A percentile compares a stretch with the other conserved stretches of the same genome.
Evolutionary conservation across 345 rosid species (phyloP).

Genomic region (Linum trigynum): DNA sequence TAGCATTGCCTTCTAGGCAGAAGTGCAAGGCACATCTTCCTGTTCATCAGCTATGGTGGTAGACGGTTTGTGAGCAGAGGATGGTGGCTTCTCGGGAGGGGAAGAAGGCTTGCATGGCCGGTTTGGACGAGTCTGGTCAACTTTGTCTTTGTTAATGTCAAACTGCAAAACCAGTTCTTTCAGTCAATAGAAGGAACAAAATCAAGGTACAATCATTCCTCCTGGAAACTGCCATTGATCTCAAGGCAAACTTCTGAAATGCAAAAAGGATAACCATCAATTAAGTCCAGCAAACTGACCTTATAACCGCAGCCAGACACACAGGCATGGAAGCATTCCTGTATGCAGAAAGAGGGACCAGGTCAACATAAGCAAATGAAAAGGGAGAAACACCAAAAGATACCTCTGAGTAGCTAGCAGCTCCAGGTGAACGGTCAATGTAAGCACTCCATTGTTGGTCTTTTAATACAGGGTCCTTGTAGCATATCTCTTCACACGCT

Average conservation of each 20-base stretch:
- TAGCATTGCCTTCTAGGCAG: conserved; percentile 37
- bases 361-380: background rate
- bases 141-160: conserved; percentile 41
- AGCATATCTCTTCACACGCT: conserved; percentile 80
- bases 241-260: background rate
- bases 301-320: conserved; percentile 85
- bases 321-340: conserved; percentile 91
- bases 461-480: conserved; percentile 93
- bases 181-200: background rate
- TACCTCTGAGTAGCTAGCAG: conserved; percentile 73
- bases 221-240: no score
- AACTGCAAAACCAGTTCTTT: conserved; percentile 36
- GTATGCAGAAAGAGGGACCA: conserved; percentile 10
- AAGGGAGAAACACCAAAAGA: background rate
- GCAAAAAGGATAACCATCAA: background rate
- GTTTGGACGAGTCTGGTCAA: conserved; percentile 48
- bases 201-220: no score
- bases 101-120: conserved; percentile 51
- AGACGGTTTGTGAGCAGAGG: conserved; percentile 23
- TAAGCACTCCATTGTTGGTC: conserved; percentile 85
- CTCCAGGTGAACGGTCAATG: conserved; percentile 89
- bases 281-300: conserved; percentile 33
- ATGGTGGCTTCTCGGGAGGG: conserved; percentile 22
- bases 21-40: conserved; percentile 64
- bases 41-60: background rate